Evolutionary conservation across 768 basidiomycete species (phyloP).

Genomic region (Suillus americanus): DNA sequence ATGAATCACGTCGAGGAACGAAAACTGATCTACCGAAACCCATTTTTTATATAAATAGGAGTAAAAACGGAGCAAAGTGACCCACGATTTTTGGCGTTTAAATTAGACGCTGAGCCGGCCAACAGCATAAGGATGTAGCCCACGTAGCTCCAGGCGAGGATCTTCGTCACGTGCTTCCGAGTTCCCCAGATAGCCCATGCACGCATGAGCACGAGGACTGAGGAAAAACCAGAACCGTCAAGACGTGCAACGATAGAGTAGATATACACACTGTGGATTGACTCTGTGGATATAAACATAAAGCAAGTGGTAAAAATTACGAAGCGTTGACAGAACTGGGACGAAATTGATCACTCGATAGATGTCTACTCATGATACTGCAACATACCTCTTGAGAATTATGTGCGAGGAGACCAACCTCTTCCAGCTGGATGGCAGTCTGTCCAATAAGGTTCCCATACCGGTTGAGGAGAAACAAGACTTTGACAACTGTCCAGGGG

Average conservation of each 20-base stretch:
- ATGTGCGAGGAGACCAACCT: slow-evolving; percentile 7
- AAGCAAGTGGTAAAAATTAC: slow-evolving; percentile 1
- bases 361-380: not conserved
- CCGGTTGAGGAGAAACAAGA: slow-evolving; percentile 15
- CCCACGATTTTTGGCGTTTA: not conserved
- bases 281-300: not conserved
- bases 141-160: not conserved
- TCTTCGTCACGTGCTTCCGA: not conserved
- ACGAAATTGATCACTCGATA: not conserved
- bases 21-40: not conserved
- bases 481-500: slow-evolving; percentile 13
- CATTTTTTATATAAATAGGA: too few species aligned
- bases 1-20: not conserved
- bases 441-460: slow-evolving; percentile 18
- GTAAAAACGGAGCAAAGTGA: not conserved
- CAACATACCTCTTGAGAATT: slow-evolving; percentile 3
- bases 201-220: slow-evolving; percentile 11
- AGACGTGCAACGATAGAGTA: not conserved
- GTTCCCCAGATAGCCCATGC: slow-evolving; percentile 13
- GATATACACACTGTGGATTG: slow-evolving; percentile 8
- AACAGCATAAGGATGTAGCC: not conserved
- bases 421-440: slow-evolving; percentile 8
- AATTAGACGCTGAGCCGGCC: not conserved
- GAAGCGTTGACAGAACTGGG: slow-evolving; percentile 3
- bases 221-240: not conserved